Base-by-base conservation (phyloP, 257 asterid species). In the Linderniella brevidens region DNA sequence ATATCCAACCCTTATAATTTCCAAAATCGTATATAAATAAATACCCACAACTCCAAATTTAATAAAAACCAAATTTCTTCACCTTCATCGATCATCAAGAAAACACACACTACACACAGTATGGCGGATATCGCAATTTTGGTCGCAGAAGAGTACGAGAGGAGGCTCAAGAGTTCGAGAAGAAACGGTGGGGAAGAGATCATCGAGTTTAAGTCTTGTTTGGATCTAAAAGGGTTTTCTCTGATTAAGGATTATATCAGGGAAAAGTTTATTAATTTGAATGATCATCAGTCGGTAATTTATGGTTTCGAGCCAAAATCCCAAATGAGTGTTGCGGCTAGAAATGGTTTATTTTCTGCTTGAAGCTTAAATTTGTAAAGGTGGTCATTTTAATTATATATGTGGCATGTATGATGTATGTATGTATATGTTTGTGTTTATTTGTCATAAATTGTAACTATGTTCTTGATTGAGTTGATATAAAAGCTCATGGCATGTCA, bases 51-150 rank as follows among this genome's bases (percentile, higher is more conserved):
- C 4, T 25, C 32, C 6, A 25, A 25, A 25, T 25, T 25, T 3
- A 25, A 25, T 25, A 25, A 25, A 25, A 25, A 25, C 32, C n/a
- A n/a, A n/a, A n/a, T n/a, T n/a, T n/a, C n/a, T n/a, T 25, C 32
- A 25, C 32, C 32, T 25, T 25, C 32, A 25, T 25, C 32, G 32
- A 25, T 25, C 32, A 25, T 25, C 32, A 25, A 25, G 32, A 25
- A 25, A 25, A 25, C 32, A 25, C 32, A 25, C 32, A 25, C 6
- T 25, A 2, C 32, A 25, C 6, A 25, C 3, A 9, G 3, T n/a
- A 74, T 74, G 77, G 66, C 81, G 4, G 81, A 74, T 50, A 74
- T 69, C 36, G 77, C 81, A 35, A 66, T 74, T 56, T 64, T 74
- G 57, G 77, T 74, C 35, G 81, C 77, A 8, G 81, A 74, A 41